Evolutionary conservation across 2,329 filamentous ascomycete genomes (phyloP), one percentile per base, ranked within the genome.

Genomic region (Claviceps arundinis): DNA sequence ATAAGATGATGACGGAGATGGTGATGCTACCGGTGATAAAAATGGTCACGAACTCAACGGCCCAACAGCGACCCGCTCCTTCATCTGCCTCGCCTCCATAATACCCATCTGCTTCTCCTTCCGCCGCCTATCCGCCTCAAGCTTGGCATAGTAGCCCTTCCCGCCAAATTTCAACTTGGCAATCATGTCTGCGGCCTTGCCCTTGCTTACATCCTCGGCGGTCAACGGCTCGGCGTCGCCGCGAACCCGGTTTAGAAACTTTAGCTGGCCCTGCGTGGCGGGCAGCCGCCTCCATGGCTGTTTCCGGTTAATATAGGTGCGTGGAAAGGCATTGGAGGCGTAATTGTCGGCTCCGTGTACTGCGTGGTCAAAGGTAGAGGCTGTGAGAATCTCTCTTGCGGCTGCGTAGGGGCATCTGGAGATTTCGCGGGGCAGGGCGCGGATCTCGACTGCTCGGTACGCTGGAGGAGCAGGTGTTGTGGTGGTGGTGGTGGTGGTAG

Each of bases 131-230:
- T 74, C 70, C 0, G 69, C 71, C 60, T 76, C 73, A 53, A 78
- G 67, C 37, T 61, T 72, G 26, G 73, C 70, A 63, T 77, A 89
- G 70, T 70, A 80, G 56, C 68, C 86, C 65, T 73, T 79, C 1
- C 87, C 88, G 0, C 91, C 91, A 63, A 93, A 86, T 65, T 85
- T 91, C 55, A 95, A 64, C 67, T 95, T 94, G 7, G 88, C 94
- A 57, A 97, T 95, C 85, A 95, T 90, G 64, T 96, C 90, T 4
- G 77, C 77, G 4, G 89, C 90, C 63, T 81, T 81, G 7, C 91
- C 91, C 62, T 90, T 93, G 14, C 78, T 89, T 53, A 95, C 60
- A 30, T 82, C 75, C 0, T 70, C 68, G 0, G 68, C 59, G 1
- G 70, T 74, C 49, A 89, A 62, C 50, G 76, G 70, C 30, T 81